These are phyloP conservation scores for Colletotrichum magnum DNA, from an alignment of 2,329 filamentous ascomycete species.

Conservation along the genomic window DNA sequence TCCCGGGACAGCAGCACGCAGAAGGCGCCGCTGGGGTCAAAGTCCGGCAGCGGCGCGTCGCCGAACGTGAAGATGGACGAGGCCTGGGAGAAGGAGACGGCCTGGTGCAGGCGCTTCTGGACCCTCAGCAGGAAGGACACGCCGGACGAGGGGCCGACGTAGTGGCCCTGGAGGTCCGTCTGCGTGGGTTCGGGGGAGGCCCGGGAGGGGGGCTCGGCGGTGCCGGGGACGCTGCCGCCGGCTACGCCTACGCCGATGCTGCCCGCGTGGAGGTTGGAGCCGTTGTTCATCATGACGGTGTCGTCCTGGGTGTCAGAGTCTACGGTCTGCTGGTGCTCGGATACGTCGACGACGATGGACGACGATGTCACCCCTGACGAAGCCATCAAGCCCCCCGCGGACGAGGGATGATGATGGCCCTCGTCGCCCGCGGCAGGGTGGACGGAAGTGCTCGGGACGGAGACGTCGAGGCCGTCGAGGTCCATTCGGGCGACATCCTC, in stretches of 20 bases:
- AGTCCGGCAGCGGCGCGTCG: constrained; percentile 62
- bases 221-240: constrained; percentile 8
- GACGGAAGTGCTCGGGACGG: constrained; percentile 11
- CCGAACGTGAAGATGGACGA: constrained; percentile 64
- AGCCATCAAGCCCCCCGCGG: too few species aligned
- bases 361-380: background rate
- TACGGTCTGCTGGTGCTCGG: background rate
- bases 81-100: constrained; percentile 48
- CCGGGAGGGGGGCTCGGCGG: constrained; percentile 60
- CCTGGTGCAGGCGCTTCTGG: constrained; percentile 48
- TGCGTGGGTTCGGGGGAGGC: constrained; percentile 53
- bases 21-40: constrained; percentile 49
- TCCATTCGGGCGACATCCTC: constrained; percentile 32
- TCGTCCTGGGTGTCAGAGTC: constrained; percentile 14
- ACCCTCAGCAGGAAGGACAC: constrained; percentile 49
- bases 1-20: constrained; percentile 58
- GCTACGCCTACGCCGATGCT: background rate
- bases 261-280: constrained; percentile 1
- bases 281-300: constrained; percentile 29
- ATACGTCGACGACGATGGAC: constrained; percentile 19
- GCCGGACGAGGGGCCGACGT: constrained; percentile 50
- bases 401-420: background rate
- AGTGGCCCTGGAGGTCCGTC: constrained; percentile 50
- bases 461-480: constrained; percentile 29
- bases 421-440: background rate